These are phyloP conservation scores for Fraxinus sp. DNA, from an alignment of 305 asterid genomes.

Conservation along the genomic window DNA sequence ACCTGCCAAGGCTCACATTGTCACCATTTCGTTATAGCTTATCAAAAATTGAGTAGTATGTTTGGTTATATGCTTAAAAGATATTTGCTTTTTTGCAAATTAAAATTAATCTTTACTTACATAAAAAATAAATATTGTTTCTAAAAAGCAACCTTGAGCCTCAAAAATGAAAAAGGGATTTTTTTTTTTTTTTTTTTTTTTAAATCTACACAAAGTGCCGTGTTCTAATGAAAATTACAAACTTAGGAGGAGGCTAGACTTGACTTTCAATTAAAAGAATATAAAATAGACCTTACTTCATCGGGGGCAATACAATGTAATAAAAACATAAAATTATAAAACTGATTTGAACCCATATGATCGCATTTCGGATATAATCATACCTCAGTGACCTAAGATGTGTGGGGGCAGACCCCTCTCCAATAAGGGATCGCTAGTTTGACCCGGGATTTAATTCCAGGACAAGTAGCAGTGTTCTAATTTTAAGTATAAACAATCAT, in stretches of 20 bases:
- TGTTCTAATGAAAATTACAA: neutral
- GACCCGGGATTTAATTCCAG: too few relatives aligned
- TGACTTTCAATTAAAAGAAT: neutral
- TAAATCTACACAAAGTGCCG: neutral
- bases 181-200: too few relatives aligned
- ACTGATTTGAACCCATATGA: too few relatives aligned
- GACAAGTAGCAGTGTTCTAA: too few relatives aligned
- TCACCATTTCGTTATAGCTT: neutral
- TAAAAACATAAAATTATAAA: too few relatives aligned
- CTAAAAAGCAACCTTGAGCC: neutral
- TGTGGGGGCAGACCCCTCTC: too few relatives aligned
- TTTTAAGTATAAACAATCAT: too few relatives aligned
- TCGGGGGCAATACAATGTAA: neutral
- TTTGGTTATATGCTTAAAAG: neutral
- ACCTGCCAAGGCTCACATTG: neutral
- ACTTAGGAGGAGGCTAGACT: neutral
- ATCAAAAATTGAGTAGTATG: neutral
- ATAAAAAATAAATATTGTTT: neutral
- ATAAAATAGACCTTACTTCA: neutral
- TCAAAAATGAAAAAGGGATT: too few relatives aligned
- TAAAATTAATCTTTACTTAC: neutral
- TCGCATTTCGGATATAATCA: too few relatives aligned
- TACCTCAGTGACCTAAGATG: too few relatives aligned
- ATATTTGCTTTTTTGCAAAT: too few relatives aligned
- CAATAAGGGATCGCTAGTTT: too few relatives aligned